A percentile compares a stretch with the other conserved stretches of the same genome.
Evolutionary conservation across 1,284 basidiomycete genomes (phyloP).

Genomic region (Apiotrichum domesticum): DNA sequence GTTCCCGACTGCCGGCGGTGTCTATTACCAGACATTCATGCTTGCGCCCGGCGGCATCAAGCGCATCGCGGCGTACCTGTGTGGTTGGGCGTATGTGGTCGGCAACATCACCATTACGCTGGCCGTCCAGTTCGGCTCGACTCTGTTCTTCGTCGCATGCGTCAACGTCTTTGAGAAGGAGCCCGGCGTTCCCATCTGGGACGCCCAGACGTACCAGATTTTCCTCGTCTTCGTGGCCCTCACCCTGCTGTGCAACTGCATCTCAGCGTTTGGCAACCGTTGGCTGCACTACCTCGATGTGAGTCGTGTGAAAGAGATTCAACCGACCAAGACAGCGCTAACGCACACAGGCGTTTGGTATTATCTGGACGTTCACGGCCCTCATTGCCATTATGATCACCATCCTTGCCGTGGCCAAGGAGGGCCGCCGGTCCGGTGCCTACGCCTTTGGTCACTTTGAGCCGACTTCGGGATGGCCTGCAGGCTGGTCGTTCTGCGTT

Average conservation of each 20-base stretch:
- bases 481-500: slow-evolving; percentile 24
- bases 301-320: neutral
- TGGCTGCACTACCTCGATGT: slow-evolving; percentile 36
- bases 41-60: slow-evolving; percentile 39
- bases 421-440: slow-evolving; percentile 31
- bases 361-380: slow-evolving; percentile 26
- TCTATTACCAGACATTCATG: slow-evolving; percentile 49
- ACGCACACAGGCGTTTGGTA: slow-evolving; percentile 22
- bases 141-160: slow-evolving; percentile 27
- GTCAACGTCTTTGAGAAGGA: slow-evolving; percentile 19
- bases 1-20: slow-evolving; percentile 47
- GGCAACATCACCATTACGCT: slow-evolving; percentile 48
- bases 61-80: slow-evolving; percentile 45
- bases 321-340: too few species aligned
- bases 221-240: slow-evolving; percentile 14
- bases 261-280: slow-evolving; percentile 33
- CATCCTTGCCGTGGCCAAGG: slow-evolving; percentile 40
- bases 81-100: slow-evolving; percentile 49
- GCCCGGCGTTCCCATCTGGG: slow-evolving; percentile 10
- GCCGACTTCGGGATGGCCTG: slow-evolving; percentile 13
- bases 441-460: slow-evolving; percentile 26
- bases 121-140: slow-evolving; percentile 47
- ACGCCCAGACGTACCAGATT: slow-evolving; percentile 20
- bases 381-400: slow-evolving; percentile 24
- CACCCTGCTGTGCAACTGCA: slow-evolving; percentile 14